phyloP scores from a whole-genome alignment of 257 asterid genomes.

The Fraxinus excelsior region DNA sequence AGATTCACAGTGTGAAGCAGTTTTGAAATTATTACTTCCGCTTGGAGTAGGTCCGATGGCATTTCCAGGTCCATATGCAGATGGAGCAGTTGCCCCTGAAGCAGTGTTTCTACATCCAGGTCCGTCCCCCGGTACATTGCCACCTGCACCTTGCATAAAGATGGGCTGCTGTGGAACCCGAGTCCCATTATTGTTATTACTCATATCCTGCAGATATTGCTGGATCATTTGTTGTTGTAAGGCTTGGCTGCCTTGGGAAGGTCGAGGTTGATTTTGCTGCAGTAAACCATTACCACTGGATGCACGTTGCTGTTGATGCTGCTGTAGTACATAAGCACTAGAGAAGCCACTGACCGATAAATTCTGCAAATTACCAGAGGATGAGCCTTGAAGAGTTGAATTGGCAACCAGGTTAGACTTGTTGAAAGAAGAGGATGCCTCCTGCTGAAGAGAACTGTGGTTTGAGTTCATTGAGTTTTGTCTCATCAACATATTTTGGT shows the following conservation, averaged over 20 bases:
- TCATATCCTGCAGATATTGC: conserved; percentile 66
- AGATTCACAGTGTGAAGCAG: conserved; percentile 51
- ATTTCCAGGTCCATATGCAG: conserved; percentile 36
- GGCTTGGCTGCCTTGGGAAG: conserved; percentile 56
- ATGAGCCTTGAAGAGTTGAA: conserved; percentile 43
- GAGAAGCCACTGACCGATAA: conserved; percentile 33
- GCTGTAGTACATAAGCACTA: conserved; percentile 38
- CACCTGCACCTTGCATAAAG: conserved; percentile 46
- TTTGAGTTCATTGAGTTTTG: conserved; percentile 80
- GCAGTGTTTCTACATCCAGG: conserved; percentile 32
- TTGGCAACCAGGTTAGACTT: conserved; percentile 43
- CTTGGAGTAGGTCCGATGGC: conserved; percentile 37
- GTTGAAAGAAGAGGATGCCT: conserved; percentile 53
- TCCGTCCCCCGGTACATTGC: conserved; percentile 31
- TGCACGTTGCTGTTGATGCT: conserved; percentile 22
- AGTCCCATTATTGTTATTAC: conserved; percentile 41
- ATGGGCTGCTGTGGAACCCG: conserved; percentile 37
- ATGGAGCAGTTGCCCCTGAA: conserved; percentile 33
- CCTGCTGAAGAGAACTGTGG: conserved; percentile 47
- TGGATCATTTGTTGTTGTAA: conserved; percentile 78
- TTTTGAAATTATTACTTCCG: conserved; percentile 67
- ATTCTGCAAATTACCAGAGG: conserved; percentile 30
- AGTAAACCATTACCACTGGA: conserved; percentile 34
- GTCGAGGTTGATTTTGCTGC: conserved; percentile 48
- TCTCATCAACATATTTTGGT: conserved; percentile 71